These are phyloP conservation scores for Yamadazyma kitorensis DNA, from an alignment of 805 yeast genomes.

Conservation along the genomic window DNA sequence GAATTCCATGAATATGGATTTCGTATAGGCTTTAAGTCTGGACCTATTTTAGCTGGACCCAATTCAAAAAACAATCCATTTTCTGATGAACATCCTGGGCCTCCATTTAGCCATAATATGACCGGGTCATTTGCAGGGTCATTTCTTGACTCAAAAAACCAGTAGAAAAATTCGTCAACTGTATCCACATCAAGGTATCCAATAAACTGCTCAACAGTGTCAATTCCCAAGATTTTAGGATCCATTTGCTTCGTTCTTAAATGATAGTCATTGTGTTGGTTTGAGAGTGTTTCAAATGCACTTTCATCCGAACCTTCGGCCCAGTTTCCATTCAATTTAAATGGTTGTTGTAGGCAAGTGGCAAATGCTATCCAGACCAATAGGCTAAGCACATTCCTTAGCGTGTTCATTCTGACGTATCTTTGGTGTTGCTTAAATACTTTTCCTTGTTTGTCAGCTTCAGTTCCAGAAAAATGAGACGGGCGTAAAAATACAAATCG, in stretches of 20 bases:
- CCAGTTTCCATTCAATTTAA: too few relatives aligned
- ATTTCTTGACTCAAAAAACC: conserved; percentile 30
- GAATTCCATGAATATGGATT: conserved; percentile 29
- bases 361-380: too few relatives aligned
- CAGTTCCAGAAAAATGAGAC: too few relatives aligned
- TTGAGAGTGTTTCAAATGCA: too few relatives aligned
- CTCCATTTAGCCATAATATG: conserved; percentile 30
- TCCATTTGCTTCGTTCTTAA: conserved; percentile 5
- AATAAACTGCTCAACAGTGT: conserved; percentile 71
- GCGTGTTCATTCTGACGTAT: too few relatives aligned
- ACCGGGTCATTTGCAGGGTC: conserved; percentile 30
- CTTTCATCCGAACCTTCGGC: too few relatives aligned
- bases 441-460: too few relatives aligned
- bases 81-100: conserved; percentile 29
- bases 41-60: conserved; percentile 25
- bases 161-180: conserved; percentile 38
- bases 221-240: conserved; percentile 69
- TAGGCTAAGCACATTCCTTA: too few relatives aligned
- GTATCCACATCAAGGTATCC: conserved; percentile 78
- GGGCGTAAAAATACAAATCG: too few relatives aligned
- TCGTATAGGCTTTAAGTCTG: conserved; percentile 19
- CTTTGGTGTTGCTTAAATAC: too few relatives aligned
- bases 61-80: conserved; percentile 29
- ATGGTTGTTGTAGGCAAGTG: too few relatives aligned
- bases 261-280: conserved; percentile 1